Percentiles rank a stretch among this genome's conserved stretches.
phyloP scores from a whole-genome alignment of 371 early-diverging fungal species.

The Actinomucor elegans region DNA sequence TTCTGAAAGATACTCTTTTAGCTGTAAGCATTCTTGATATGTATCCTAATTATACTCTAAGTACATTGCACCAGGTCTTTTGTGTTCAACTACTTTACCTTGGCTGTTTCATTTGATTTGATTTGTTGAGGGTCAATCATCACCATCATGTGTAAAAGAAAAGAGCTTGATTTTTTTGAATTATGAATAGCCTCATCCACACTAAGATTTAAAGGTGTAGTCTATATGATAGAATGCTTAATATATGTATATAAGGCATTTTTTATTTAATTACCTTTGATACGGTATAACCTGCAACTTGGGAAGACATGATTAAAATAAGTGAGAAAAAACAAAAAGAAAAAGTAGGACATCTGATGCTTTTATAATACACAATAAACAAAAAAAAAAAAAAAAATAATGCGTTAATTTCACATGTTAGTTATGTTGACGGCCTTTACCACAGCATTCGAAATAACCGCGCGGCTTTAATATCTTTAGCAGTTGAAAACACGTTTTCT shows the following conservation, averaged over 20 bases:
- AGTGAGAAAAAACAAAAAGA: not conserved
- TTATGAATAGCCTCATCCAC: conserved; percentile 33
- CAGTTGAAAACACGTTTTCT: no score
- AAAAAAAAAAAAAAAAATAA: no score
- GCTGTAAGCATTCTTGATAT: conserved; percentile 36
- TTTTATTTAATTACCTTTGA: conserved; percentile 9
- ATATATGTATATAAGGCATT: not conserved
- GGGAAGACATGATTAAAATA: conserved; percentile 9
- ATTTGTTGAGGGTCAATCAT: conserved; percentile 39
- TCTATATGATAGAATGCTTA: conserved; percentile 8
- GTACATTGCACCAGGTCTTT: no score
- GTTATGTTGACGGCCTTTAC: no score
- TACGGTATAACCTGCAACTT: conserved; percentile 28
- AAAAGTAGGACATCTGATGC: no score
- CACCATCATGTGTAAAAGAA: conserved; percentile 30
- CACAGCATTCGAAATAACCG: no score
- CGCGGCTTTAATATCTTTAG: no score
- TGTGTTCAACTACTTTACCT: conserved; percentile 27
- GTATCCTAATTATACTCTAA: no score
- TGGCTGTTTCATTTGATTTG: conserved; percentile 36
- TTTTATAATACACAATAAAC: no score
- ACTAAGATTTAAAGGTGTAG: conserved; percentile 26
- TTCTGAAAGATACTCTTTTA: conserved; percentile 42
- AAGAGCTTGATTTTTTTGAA: conserved; percentile 28
- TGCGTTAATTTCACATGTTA: no score